A percentile compares a stretch with the other conserved stretches of the same genome.
Evolutionary conservation across 163 green algal species (phyloP).

Genomic region (Scenedesmus sp.): DNA sequence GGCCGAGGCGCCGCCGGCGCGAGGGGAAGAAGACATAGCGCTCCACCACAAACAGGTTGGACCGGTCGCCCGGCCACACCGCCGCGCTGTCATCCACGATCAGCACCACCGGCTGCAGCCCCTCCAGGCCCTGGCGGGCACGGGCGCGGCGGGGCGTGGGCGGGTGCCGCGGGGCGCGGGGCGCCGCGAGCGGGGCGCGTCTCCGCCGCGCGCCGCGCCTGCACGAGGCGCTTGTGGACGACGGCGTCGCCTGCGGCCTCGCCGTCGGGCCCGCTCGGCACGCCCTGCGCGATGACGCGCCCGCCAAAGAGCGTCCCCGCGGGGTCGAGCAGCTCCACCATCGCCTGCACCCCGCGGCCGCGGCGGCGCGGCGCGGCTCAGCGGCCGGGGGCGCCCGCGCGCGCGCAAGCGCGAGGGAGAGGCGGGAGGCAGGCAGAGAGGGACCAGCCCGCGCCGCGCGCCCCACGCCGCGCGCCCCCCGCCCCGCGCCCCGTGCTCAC

Average conservation of each 20-base stretch:
- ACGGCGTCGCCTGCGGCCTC: conserved; percentile 6
- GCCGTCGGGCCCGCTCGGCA: neutral
- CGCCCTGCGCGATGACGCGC: conserved; percentile 67
- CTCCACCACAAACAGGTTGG: conserved; percentile 73
- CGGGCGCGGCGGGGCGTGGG: conserved; percentile 32
- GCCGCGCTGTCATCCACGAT: conserved; percentile 67
- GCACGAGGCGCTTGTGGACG: conserved; percentile 64
- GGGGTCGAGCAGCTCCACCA: conserved; percentile 77
- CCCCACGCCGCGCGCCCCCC: too few relatives aligned
- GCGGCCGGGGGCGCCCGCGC: too few relatives aligned
- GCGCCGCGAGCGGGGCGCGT: too few relatives aligned
- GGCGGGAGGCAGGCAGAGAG: too few relatives aligned
- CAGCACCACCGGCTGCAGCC: conserved; percentile 50
- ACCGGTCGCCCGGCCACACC: conserved; percentile 66
- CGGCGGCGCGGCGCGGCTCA: too few relatives aligned
- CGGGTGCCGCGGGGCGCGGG: conserved; percentile 4
- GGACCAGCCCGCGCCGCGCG: too few relatives aligned
- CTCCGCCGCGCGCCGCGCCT: conserved; percentile 27
- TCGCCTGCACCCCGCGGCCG: too few relatives aligned
- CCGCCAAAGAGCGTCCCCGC: conserved; percentile 64
- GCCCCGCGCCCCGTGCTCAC: too few relatives aligned
- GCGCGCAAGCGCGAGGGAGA: too few relatives aligned
- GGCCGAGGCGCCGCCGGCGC: conserved; percentile 44
- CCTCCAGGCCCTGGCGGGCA: conserved; percentile 47
- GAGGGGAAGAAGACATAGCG: conserved; percentile 75